Evolutionary conservation across 2,329 filamentous ascomycete species (phyloP), one percentile per base, ranked within the genome.

Genomic region (Colletotrichum tamarilloi): DNA sequence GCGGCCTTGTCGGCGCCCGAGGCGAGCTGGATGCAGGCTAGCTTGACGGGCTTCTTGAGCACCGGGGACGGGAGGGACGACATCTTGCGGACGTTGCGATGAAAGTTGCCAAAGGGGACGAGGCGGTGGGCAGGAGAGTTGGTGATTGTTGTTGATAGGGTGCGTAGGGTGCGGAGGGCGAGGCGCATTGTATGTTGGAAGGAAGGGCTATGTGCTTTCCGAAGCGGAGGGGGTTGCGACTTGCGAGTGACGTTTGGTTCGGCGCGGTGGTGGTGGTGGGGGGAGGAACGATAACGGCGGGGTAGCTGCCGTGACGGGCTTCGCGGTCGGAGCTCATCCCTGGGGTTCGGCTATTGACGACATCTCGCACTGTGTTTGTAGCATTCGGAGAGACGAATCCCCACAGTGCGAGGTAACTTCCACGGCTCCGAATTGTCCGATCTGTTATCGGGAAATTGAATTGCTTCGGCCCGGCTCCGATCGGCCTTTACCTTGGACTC

Each of bases 11-110:
- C 94, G 76, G 92, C 84, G 74, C 94, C 93, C 74, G 93, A 92
- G 70, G 94, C 92, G 42, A 97, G 90, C 84, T 98, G 95, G 75
- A 97, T 88, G 78, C 95, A 90, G 42, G 94, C 93, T 58, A 97
- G 88, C 84, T 94, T 95, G 79, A 97, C 86, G 52, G 93, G 91
- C 82, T 93, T 89, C 84, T 93, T 92, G 74, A 98, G 89, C 63
- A 95, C 81, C 35, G 82, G 79, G 22, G 80, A 75, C 38, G 38
- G 38, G 38, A 42, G 38, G 38, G 38, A 42, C 16, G 38, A 42
- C 74, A 75, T 75, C 8, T 57, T 63, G 66, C 72, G 74, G 35
- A 42, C 5, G 38, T 16, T 42, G 32, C 30, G 30, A 32, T 32
- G 8, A 3, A 32, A 32, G 11, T 53, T 62, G 62, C 68, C 68